A percentile compares a stretch with the other conserved stretches of the same genome.
Conservation (phyloP, 2,329 filamentous ascomycete genomes). For the Xylariaceae sp. region DNA sequence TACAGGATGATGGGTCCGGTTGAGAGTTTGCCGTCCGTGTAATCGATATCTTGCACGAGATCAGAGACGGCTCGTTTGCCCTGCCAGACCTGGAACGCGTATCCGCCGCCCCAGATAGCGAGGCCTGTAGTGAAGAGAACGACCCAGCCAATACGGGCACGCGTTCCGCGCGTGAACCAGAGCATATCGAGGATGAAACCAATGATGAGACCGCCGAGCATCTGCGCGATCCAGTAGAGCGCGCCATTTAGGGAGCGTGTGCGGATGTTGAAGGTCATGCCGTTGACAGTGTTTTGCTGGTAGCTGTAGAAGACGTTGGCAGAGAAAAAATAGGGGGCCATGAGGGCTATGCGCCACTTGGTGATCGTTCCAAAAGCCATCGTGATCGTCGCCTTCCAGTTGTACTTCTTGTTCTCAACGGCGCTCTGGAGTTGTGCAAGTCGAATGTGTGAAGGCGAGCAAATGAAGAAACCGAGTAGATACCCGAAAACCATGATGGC, state of each 20-base stretch:
- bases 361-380: constrained; percentile 12
- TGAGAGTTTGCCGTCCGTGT: constrained; percentile 5
- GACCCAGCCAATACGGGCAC: constrained; percentile 17
- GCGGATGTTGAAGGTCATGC: constrained; percentile 18
- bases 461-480: constrained; percentile 16
- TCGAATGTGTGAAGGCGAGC: constrained; percentile 13
- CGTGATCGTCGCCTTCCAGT: constrained; percentile 8
- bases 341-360: constrained; percentile 15
- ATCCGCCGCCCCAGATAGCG: constrained; percentile 16
- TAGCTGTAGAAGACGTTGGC: constrained; percentile 20
- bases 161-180: constrained; percentile 9
- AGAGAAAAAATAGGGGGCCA: constrained; percentile 17
- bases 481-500: constrained; percentile 17
- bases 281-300: constrained; percentile 18
- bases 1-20: constrained; percentile 15
- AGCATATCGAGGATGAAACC: constrained; percentile 16
- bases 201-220: constrained; percentile 16
- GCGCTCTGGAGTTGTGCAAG: constrained; percentile 6
- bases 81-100: constrained; percentile 17
- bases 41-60: constrained; percentile 14
- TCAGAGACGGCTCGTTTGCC: constrained; percentile 14
- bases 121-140: constrained; percentile 9
- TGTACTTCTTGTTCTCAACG: constrained; percentile 15
- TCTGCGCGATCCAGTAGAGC: constrained; percentile 18
- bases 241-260: constrained; percentile 16